Conservation (phyloP, 768 basidiomycete genomes). For the Suillus fuscotomentosus region DNA sequence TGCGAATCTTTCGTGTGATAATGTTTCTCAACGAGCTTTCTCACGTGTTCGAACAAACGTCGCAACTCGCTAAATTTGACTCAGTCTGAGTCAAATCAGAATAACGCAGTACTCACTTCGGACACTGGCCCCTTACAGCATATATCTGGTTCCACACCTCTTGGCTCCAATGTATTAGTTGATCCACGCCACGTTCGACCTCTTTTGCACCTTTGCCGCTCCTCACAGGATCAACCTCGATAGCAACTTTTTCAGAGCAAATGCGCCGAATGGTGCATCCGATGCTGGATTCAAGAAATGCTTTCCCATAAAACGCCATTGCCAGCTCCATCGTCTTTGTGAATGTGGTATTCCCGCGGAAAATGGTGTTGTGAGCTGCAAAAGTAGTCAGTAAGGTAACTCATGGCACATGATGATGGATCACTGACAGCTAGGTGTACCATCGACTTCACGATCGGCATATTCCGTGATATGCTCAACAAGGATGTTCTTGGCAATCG, state of each 20-base stretch:
- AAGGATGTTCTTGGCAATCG: conserved; percentile 62
- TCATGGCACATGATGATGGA: not conserved
- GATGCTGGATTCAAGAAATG: conserved; percentile 78
- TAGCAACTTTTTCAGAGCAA: conserved; percentile 68
- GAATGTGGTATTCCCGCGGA: conserved; percentile 64
- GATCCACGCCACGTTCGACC: conserved; percentile 63
- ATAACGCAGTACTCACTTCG: conserved; percentile 50
- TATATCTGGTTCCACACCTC: conserved; percentile 85
- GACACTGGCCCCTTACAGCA: conserved; percentile 68
- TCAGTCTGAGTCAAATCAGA: conserved; percentile 8
- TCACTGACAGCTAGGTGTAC: conserved; percentile 59
- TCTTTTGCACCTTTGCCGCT: conserved; percentile 60
- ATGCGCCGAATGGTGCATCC: conserved; percentile 68
- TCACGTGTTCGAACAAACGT: conserved; percentile 63
- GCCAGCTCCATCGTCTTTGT: conserved; percentile 77
- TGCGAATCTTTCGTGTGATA: conserved; percentile 43
- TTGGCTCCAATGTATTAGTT: conserved; percentile 73
- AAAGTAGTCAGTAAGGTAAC: conserved; percentile 2
- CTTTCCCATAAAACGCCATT: conserved; percentile 80
- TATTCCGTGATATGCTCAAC: conserved; percentile 70
- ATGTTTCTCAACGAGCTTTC: conserved; percentile 68
- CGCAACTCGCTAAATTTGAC: conserved; percentile 62
- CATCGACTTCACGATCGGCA: conserved; percentile 69
- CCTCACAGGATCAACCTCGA: conserved; percentile 81
- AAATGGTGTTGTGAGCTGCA: conserved; percentile 74